These are phyloP conservation scores for Hyphopichia khmerensis DNA, from an alignment of 1,139 yeast species.

Conservation along the genomic window DNA sequence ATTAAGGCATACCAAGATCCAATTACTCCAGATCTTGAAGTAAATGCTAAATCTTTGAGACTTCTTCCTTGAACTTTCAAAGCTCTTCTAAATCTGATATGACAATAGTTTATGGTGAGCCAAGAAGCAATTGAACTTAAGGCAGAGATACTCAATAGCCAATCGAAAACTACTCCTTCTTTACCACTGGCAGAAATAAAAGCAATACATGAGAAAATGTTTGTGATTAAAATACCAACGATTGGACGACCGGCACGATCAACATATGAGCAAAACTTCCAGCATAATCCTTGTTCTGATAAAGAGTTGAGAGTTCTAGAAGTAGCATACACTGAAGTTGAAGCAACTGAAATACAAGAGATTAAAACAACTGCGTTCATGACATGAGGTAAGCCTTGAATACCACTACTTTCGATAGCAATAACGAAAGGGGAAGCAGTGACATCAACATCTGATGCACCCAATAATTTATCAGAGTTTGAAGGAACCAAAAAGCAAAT, in stretches of 20 bases:
- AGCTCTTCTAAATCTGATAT: conserved; percentile 38
- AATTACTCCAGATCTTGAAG: conserved; percentile 53
- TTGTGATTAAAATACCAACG: conserved; percentile 37
- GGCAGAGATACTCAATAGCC: conserved; percentile 41
- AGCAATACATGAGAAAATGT: conserved; percentile 38
- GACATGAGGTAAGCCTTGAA: conserved; percentile 43
- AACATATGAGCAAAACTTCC: conserved; percentile 35
- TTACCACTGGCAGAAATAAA: conserved; percentile 38
- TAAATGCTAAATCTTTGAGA: conserved; percentile 56
- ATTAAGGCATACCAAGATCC: conserved; percentile 53
- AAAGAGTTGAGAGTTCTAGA: conserved; percentile 43
- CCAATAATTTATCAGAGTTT: conserved; percentile 22
- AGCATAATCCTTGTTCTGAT: conserved; percentile 46
- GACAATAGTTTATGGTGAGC: conserved; percentile 37
- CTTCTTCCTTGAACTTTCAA: conserved; percentile 26
- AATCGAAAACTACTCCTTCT: conserved; percentile 31
- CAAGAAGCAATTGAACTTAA: conserved; percentile 42
- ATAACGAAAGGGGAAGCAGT: conserved; percentile 52
- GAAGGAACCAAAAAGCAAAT: conserved; percentile 33
- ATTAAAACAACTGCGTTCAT: conserved; percentile 45
- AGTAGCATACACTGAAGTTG: conserved; percentile 45
- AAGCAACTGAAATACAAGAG: conserved; percentile 44
- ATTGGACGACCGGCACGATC: conserved; percentile 45
- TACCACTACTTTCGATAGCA: conserved; percentile 55
- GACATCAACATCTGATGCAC: conserved; percentile 28